These are phyloP conservation scores for Pachyrhizus erosus DNA, from an alignment of 306 rosid species.

Conservation along the genomic window DNA sequence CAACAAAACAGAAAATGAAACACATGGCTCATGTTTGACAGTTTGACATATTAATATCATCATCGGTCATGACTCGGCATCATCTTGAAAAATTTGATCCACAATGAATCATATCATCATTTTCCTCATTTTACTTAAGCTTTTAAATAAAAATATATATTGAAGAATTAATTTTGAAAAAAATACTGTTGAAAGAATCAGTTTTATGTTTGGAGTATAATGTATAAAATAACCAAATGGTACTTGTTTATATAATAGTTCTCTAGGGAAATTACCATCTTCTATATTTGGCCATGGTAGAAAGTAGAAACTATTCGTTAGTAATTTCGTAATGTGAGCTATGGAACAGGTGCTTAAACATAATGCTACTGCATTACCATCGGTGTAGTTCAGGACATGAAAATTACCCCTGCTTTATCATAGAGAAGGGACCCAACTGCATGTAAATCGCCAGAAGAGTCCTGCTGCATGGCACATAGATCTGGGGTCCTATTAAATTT, in stretches of 20 bases:
- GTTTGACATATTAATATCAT: neutral
- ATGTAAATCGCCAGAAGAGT: slow-evolving; percentile 73
- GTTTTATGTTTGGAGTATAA: neutral
- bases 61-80: neutral
- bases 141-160: neutral
- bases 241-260: neutral
- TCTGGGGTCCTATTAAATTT: slow-evolving; percentile 74
- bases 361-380: neutral
- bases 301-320: neutral
- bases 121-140: neutral
- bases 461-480: slow-evolving; percentile 86
- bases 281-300: neutral
- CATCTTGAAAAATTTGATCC: neutral
- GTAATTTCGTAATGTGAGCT: neutral
- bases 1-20: slow-evolving; percentile 2
- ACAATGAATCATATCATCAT: neutral
- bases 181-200: neutral
- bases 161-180: neutral
- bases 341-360: neutral
- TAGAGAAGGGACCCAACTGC: slow-evolving; percentile 70
- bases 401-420: slow-evolving; percentile 73
- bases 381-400: slow-evolving; percentile 19
- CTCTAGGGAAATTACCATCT: neutral
- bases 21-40: neutral
- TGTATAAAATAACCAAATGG: neutral